These are phyloP conservation scores for Fusarium bactridioides DNA, from an alignment of 2,329 filamentous ascomycete species.

Conservation along the genomic window DNA sequence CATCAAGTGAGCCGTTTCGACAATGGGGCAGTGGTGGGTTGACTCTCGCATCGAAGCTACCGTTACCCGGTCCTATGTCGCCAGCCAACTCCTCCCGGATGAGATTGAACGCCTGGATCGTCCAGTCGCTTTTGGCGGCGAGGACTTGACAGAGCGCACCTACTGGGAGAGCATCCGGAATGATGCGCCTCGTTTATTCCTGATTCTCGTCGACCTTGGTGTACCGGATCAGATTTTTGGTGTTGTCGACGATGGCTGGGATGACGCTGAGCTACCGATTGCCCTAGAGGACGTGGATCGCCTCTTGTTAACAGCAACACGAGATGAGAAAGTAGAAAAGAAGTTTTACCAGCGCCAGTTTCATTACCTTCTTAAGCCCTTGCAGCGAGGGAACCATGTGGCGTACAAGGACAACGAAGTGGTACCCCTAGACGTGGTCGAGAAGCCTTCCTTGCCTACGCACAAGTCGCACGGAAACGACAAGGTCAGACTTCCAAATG, in stretches of 20 bases:
- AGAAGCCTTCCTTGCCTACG: conserved; percentile 59
- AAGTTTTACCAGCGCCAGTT: conserved; percentile 77
- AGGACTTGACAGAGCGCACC: conserved; percentile 73
- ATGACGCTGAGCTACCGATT: conserved; percentile 77
- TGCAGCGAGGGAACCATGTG: conserved; percentile 67
- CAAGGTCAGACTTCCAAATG: conserved; percentile 69
- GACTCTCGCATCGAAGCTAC: conserved; percentile 72
- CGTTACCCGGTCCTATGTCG: conserved; percentile 73
- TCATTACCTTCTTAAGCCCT: conserved; percentile 70
- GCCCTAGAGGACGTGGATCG: conserved; percentile 70
- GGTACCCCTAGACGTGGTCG: conserved; percentile 72
- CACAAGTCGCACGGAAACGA: conserved; percentile 55
- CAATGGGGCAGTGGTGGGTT: conserved; percentile 72
- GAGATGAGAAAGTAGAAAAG: conserved; percentile 69
- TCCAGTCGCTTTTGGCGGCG: conserved; percentile 69
- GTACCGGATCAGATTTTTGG: conserved; percentile 78
- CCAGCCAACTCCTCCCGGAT: conserved; percentile 68
- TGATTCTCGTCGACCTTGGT: conserved; percentile 74
- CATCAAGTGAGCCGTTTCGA: conserved; percentile 21
- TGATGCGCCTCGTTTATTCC: conserved; percentile 73
- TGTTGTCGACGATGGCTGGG: conserved; percentile 78
- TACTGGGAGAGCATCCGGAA: conserved; percentile 81
- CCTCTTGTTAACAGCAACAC: conserved; percentile 65
- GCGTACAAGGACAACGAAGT: conserved; percentile 73
- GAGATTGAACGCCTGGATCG: conserved; percentile 69